Evolutionary conservation across 2,329 filamentous ascomycete species (phyloP).

Genomic region (Ploettnerulaceae sp.): DNA sequence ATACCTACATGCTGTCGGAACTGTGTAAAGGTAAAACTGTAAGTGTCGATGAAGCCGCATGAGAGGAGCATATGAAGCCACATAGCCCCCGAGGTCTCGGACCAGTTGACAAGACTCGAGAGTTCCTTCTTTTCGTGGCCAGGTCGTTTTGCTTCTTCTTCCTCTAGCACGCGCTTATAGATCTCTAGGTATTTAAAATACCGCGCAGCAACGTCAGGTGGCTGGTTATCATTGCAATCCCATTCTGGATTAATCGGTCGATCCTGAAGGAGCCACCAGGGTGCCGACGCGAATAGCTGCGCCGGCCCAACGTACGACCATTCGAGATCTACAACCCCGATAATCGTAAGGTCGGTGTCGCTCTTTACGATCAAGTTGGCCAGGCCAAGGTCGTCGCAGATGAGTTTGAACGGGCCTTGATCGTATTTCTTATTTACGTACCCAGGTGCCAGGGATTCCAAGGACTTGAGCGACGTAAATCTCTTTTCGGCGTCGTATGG

Average conservation of each 20-base stretch:
- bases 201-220: slow-evolving; percentile 15
- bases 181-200: slow-evolving; percentile 19
- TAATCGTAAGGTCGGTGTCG: slow-evolving; percentile 34
- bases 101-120: slow-evolving; percentile 20
- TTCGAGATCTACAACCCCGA: slow-evolving; percentile 37
- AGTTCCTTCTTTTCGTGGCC: slow-evolving; percentile 17
- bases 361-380: slow-evolving; percentile 37
- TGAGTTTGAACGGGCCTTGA: slow-evolving; percentile 35
- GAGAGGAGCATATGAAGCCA: slow-evolving; percentile 20
- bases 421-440: slow-evolving; percentile 20
- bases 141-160: slow-evolving; percentile 20
- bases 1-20: slow-evolving; percentile 12
- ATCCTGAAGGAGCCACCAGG: slow-evolving; percentile 35
- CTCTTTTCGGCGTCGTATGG: slow-evolving; percentile 30
- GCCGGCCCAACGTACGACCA: slow-evolving; percentile 37
- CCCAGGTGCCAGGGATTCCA: slow-evolving; percentile 25
- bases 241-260: slow-evolving; percentile 15
- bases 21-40: slow-evolving; percentile 18
- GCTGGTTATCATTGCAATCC: slow-evolving; percentile 15
- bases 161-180: slow-evolving; percentile 16
- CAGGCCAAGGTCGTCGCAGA: slow-evolving; percentile 37
- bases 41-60: slow-evolving; percentile 16
- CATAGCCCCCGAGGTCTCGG: slow-evolving; percentile 18
- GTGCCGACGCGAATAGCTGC: slow-evolving; percentile 35
- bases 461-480: slow-evolving; percentile 31